phyloP scores from a whole-genome alignment of 2,329 filamentous ascomycete genomes.

The Acrocalymma vagum region DNA sequence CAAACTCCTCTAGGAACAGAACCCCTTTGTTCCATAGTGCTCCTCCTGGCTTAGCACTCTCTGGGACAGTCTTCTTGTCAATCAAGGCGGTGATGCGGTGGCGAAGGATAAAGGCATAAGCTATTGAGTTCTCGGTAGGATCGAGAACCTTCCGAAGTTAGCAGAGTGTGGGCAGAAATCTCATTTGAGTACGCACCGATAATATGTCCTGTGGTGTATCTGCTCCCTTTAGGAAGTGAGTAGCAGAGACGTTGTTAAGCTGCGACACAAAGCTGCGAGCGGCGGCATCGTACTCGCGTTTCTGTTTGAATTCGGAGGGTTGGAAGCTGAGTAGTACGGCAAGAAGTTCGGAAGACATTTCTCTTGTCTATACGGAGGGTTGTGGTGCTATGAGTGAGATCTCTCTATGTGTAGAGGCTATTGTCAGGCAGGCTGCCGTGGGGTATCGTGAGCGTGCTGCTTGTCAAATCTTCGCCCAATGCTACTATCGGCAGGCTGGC shows the following conservation, averaged over 20 bases:
- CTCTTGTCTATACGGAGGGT: conserved; percentile 9
- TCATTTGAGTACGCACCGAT: conserved; percentile 30
- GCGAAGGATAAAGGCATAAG: conserved; percentile 65
- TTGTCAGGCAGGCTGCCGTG: too few relatives aligned
- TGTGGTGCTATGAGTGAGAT: conserved; percentile 5
- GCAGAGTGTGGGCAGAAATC: not conserved
- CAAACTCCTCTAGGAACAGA: conserved; percentile 58
- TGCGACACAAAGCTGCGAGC: conserved; percentile 44
- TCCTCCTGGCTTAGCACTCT: conserved; percentile 53
- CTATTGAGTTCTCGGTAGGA: conserved; percentile 65
- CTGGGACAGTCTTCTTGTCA: conserved; percentile 49
- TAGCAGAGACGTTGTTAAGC: conserved; percentile 41
- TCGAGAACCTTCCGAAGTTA: conserved; percentile 55
- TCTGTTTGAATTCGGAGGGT: conserved; percentile 40
- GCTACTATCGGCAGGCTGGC: too few relatives aligned
- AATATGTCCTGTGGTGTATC: conserved; percentile 52
- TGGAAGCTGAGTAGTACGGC: conserved; percentile 44
- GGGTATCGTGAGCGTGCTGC: too few relatives aligned
- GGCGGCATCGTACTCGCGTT: conserved; percentile 49
- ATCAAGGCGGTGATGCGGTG: conserved; percentile 53
- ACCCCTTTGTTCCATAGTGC: conserved; percentile 60
- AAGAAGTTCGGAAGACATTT: conserved; percentile 43
- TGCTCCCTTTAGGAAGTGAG: conserved; percentile 44
- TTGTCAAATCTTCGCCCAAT: conserved; percentile 26
- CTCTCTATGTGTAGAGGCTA: too few relatives aligned